phyloP scores from a whole-genome alignment of 2,329 filamentous ascomycete species.

The Myriosclerotinia scirpicola region DNA sequence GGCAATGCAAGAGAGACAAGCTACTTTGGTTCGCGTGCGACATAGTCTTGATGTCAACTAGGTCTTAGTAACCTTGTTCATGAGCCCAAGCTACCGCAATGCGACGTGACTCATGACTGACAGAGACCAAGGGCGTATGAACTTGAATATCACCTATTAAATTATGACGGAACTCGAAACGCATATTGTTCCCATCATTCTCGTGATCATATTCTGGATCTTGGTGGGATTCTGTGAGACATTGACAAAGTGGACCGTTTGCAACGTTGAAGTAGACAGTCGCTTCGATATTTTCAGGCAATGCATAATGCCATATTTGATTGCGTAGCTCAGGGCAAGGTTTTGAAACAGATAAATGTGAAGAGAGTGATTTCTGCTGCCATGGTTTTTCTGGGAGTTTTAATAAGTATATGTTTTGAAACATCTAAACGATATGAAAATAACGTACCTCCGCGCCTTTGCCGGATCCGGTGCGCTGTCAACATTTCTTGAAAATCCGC shows the following conservation, averaged over 20 bases:
- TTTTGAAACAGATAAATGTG: neutral
- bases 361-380: no score
- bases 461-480: no score
- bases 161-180: neutral
- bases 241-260: no score
- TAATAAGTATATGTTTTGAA: neutral
- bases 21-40: no score
- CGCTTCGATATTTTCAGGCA: neutral
- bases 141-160: neutral
- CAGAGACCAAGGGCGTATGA: neutral
- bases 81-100: neutral
- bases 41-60: no score
- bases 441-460: no score
- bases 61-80: neutral
- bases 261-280: neutral
- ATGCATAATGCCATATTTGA: neutral
- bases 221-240: neutral
- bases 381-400: neutral
- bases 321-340: neutral
- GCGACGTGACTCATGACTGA: neutral
- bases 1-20: no score
- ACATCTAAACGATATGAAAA: no score
- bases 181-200: neutral
- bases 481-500: no score
- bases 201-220: neutral